Conservation (phyloP, 495 filamentous ascomycete species). For the Lasiosphaeria hispida region DNA sequence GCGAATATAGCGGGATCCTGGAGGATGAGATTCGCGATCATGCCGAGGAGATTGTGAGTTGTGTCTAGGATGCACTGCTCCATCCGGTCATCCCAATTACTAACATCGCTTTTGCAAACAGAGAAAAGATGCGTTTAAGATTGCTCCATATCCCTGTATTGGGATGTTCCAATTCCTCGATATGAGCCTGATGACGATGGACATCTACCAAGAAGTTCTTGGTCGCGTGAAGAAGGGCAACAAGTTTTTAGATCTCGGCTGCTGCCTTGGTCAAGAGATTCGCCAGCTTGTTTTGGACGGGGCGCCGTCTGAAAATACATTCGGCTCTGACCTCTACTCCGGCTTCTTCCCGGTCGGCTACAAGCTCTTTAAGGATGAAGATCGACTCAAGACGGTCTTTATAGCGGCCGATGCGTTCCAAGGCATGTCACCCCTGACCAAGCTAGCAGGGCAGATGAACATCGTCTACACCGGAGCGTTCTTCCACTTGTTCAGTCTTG, state of each 20-base stretch:
- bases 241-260: constrained; percentile 49
- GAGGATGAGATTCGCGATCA: constrained; percentile 6
- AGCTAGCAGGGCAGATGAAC: constrained; percentile 46
- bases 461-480: constrained; percentile 55
- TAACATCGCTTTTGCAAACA: too few relatives aligned
- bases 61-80: too few relatives aligned
- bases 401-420: constrained; percentile 2
- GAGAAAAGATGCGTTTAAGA: neutral
- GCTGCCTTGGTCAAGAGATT: constrained; percentile 49
- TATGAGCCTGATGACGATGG: constrained; percentile 26
- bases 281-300: constrained; percentile 44
- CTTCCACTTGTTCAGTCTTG: constrained; percentile 58
- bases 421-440: neutral
- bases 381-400: neutral
- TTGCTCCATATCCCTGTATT: constrained; percentile 38
- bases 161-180: constrained; percentile 39
- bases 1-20: constrained; percentile 8
- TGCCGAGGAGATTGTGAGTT: constrained; percentile 5
- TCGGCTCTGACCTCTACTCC: constrained; percentile 43
- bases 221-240: constrained; percentile 21
- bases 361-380: neutral
- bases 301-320: constrained; percentile 35
- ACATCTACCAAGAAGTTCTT: constrained; percentile 22
- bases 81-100: too few relatives aligned
- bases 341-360: constrained; percentile 35